Evolutionary conservation across 139 green algal species (phyloP), one percentile per base, ranked within the genome.

Genomic region (Micractinium conductrix): DNA sequence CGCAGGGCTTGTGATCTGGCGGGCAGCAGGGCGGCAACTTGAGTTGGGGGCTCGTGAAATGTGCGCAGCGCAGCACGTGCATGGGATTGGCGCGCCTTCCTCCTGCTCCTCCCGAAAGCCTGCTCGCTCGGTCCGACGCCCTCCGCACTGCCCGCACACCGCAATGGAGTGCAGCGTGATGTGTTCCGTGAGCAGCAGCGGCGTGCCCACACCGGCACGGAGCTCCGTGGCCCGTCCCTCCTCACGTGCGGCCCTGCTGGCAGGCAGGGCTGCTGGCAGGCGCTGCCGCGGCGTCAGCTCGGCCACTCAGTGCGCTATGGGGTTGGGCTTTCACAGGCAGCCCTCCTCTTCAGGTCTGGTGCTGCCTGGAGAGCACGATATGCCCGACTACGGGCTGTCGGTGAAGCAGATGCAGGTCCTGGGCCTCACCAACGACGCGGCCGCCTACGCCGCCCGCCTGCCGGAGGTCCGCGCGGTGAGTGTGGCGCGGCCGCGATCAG

Each of bases 371-470:
- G 53, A 53, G n/a, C 70, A 80, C 53, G 16, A 58, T n/a, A n/a
- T 22, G 9, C 86, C 75, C 42, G 86, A 87, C 42, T 92, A 89
- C 81, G 91, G 91, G 21, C 86, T 94, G 58, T 89, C 80, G 50
- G 62, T 79, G 10, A 74, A 63, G n/a, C 90, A 95, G 83, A 93
- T 95, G 84, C 75, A 60, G 30, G 82, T 89, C 62, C 84, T 95
- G 53, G 91, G 91, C 22, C 58, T 95, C 38, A 87, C 65, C 26
- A 72, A 42, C 70, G 65, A 87, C 30, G 69, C n/a, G n/a, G n/a
- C 17, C 16, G 72, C 58, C 76, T 37, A 74, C 14, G 65, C 28
- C 37, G 65, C 67, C 28, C 63, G 55, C 50, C 28, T 87, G 45
- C 79, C 87, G 19, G 79, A 70, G 44, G 80, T 91, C 26, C 42